Evolutionary conservation across 2,329 filamentous ascomycete species (phyloP).

Genomic region (Aspergillus alliaceus): DNA sequence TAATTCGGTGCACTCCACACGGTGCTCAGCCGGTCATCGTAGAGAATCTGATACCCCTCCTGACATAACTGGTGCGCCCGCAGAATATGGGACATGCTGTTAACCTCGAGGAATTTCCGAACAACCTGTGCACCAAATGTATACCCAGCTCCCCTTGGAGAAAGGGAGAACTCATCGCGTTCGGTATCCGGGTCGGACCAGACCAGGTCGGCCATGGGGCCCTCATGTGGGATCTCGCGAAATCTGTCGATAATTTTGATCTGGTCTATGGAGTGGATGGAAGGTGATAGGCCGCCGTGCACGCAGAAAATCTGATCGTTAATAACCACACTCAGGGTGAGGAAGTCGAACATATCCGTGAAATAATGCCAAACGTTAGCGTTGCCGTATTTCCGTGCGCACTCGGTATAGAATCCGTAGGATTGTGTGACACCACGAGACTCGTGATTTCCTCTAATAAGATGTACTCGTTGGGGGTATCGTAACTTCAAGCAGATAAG

Average conservation of each 20-base stretch:
- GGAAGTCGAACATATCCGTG: constrained; percentile 99
- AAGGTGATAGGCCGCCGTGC: constrained; percentile 84
- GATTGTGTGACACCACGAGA: constrained; percentile 97
- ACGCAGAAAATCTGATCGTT: constrained; percentile 99
- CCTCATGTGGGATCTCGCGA: constrained; percentile 96
- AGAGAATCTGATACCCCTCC: constrained; percentile 95
- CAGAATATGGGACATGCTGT: constrained; percentile 95
- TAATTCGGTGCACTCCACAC: constrained; percentile 98
- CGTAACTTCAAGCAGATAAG: constrained; percentile 95
- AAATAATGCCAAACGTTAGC: constrained; percentile 99
- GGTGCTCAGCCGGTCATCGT: constrained; percentile 90
- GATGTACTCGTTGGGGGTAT: constrained; percentile 91
- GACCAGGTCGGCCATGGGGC: constrained; percentile 98
- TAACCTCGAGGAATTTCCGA: constrained; percentile 96
- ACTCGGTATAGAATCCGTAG: constrained; percentile 99
- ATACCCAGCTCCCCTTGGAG: constrained; percentile 90
- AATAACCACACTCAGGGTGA: constrained; percentile 95
- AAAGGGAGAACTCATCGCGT: constrained; percentile 92
- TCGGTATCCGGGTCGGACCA: constrained; percentile 99
- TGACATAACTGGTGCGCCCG: constrained; percentile 98
- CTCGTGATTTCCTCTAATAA: constrained; percentile 98
- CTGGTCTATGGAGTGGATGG: constrained; percentile 97
- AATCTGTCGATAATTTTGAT: constrained; percentile 99
- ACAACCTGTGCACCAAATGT: constrained; percentile 98
- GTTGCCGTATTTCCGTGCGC: constrained; percentile 95